A percentile compares a stretch with the other conserved stretches of the same genome.
Evolutionary conservation across 2,329 filamentous ascomycete species (phyloP).

Genomic region (Colletotrichum sp.): DNA sequence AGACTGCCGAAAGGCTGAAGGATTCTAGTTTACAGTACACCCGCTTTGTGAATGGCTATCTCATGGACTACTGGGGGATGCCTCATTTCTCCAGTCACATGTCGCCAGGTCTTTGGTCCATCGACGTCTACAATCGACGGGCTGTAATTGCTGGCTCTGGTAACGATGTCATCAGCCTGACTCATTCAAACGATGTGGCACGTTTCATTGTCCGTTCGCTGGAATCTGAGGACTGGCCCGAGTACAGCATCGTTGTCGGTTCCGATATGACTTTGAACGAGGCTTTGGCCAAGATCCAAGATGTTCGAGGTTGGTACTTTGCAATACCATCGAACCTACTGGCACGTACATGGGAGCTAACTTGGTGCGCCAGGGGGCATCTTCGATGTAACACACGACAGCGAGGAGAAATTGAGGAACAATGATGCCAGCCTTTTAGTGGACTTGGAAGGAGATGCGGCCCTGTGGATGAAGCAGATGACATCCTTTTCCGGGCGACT

Average conservation of each 20-base stretch:
- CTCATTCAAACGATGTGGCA: conserved; percentile 52
- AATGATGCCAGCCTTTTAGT: background rate
- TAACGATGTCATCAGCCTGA: conserved; percentile 45
- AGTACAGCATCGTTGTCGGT: conserved; percentile 36
- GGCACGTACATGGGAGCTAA: too few species aligned
- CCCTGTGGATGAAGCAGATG: background rate
- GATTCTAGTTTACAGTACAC: conserved; percentile 39
- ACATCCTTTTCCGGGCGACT: background rate
- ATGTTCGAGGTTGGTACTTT: background rate
- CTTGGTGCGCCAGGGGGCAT: background rate
- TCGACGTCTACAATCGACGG: conserved; percentile 45
- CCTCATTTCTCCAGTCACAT: conserved; percentile 41
- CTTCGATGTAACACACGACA: background rate
- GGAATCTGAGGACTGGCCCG: conserved; percentile 45
- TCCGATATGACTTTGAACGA: conserved; percentile 48
- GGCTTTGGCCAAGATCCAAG: conserved; percentile 36
- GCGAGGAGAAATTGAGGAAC: background rate
- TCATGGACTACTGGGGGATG: conserved; percentile 49
- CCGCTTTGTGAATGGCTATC: conserved; percentile 41
- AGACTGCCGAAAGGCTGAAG: conserved; percentile 21
- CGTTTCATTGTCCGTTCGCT: conserved; percentile 45
- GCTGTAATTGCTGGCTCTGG: conserved; percentile 56
- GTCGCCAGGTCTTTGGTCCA: conserved; percentile 37
- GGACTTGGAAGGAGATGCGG: background rate
- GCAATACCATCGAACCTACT: background rate